phyloP scores from a whole-genome alignment of 176 grass and related monocot genomes.

The Cenchrus fungigraminus region DNA sequence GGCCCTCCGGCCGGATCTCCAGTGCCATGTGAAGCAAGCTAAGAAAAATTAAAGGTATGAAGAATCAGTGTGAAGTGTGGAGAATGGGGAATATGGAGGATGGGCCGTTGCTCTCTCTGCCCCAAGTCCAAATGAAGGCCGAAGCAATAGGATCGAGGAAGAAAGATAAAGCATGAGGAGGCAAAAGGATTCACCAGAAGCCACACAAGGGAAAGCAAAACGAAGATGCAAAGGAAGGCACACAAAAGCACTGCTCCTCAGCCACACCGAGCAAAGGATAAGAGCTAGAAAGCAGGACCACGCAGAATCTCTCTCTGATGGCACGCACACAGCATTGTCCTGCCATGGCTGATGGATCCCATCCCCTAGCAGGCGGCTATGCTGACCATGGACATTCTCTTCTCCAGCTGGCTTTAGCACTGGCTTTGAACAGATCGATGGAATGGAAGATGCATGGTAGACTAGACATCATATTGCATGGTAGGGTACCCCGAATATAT shows the following conservation, averaged over 20 bases:
- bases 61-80: constrained; percentile 1
- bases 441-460: not conserved
- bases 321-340: not conserved
- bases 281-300: constrained; percentile 40
- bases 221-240: constrained; percentile 54
- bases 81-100: constrained; percentile 16
- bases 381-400: no score
- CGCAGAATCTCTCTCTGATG: constrained; percentile 46
- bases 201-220: constrained; percentile 53
- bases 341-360: not conserved
- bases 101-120: constrained; percentile 26
- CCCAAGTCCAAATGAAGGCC: constrained; percentile 12
- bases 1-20: not conserved
- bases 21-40: constrained; percentile 41
- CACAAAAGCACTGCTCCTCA: constrained; percentile 31
- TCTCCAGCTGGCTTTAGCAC: no score
- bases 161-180: constrained; percentile 24
- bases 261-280: constrained; percentile 52
- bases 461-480: not conserved
- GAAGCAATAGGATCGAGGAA: constrained; percentile 13
- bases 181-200: constrained; percentile 46
- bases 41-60: not conserved
- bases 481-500: constrained; percentile 41
- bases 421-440: not conserved
- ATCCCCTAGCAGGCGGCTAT: no score